Conservation (phyloP, 331 rosid genomes). For the Pyrus hybrid region DNA sequence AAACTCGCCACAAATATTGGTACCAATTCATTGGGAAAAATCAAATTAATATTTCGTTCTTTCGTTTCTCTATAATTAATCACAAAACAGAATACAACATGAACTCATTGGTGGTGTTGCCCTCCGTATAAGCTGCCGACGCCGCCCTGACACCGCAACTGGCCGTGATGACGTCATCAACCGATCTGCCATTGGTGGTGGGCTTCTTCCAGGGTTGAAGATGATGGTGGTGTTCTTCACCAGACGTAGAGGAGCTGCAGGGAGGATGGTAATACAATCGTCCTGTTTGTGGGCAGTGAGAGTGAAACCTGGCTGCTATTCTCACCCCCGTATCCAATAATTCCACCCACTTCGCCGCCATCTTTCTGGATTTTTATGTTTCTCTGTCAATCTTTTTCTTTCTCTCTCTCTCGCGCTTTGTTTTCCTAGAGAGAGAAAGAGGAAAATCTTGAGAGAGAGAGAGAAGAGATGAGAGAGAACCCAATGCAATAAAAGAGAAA, state of each 20-base stretch:
- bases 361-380: not conserved
- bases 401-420: not conserved
- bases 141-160: constrained; percentile 8
- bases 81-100: constrained; percentile 17
- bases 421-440: not conserved
- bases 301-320: constrained; percentile 48
- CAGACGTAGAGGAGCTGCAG: constrained; percentile 6
- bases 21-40: not conserved
- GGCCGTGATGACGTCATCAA: not conserved
- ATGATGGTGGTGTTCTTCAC: not conserved
- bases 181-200: not conserved
- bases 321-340: constrained; percentile 53
- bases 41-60: not conserved
- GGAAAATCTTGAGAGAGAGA: not conserved
- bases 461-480: not conserved
- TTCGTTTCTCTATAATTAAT: not conserved
- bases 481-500: not conserved
- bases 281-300: constrained; percentile 66
- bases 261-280: constrained; percentile 70
- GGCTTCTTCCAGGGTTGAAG: not conserved
- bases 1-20: no score
- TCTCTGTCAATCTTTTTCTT: not conserved
- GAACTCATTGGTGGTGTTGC: not conserved
- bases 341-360: constrained; percentile 45
- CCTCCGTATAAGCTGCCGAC: not conserved